A percentile compares a stretch with the other conserved stretches of the same genome.
Evolutionary conservation across 2,329 filamentous ascomycete species (phyloP).

Genomic region (Drechslerella coelobrocha): DNA sequence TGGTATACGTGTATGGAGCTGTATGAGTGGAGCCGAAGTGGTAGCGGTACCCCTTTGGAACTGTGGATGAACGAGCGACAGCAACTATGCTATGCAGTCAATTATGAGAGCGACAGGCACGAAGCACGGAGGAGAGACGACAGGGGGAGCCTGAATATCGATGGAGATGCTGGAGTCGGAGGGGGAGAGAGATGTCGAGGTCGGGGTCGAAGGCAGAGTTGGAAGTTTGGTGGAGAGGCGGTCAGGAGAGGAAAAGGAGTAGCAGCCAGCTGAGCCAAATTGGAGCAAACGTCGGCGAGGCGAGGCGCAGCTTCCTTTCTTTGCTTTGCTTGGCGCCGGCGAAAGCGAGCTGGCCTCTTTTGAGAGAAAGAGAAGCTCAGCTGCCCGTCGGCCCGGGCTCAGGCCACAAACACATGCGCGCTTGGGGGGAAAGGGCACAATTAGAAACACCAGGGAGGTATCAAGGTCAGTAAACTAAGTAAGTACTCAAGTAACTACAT

Average conservation of each 20-base stretch:
- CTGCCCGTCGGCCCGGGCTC: too few species aligned
- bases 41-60: conserved; percentile 19
- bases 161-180: too few species aligned
- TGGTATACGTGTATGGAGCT: conserved; percentile 15
- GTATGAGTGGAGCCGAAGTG: conserved; percentile 24
- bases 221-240: not conserved
- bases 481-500: too few species aligned
- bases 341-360: conserved; percentile 49
- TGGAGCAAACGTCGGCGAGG: conserved; percentile 19
- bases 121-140: not conserved
- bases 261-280: too few species aligned
- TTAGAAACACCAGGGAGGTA: too few species aligned
- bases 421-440: too few species aligned
- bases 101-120: too few species aligned
- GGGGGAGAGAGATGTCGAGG: not conserved
- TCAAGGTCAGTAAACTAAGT: too few species aligned
- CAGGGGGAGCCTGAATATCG: not conserved
- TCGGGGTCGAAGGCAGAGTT: not conserved
- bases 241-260: too few species aligned
- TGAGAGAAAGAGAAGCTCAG: conserved; percentile 5
- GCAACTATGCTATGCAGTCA: too few species aligned
- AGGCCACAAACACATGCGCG: too few species aligned
- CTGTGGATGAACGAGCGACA: conserved; percentile 34
- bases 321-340: conserved; percentile 11
- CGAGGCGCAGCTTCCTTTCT: not conserved